Conservation (phyloP, 805 yeast species). For the Pichia paraexigua region DNA sequence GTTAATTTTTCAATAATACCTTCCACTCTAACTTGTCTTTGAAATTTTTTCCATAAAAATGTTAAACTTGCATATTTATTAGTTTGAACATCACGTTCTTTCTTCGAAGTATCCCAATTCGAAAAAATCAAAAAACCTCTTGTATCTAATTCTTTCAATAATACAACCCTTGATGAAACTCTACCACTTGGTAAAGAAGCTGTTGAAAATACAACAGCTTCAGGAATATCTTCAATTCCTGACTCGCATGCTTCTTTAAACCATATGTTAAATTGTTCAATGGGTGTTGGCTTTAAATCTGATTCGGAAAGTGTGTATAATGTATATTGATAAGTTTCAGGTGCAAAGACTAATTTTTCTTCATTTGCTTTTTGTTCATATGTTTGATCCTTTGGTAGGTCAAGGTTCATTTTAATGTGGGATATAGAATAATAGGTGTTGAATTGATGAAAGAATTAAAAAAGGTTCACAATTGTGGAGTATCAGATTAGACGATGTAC, state of each 20-base stretch:
- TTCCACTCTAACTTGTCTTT: conserved; percentile 90
- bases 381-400: conserved; percentile 14
- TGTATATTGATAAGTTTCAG: conserved; percentile 81
- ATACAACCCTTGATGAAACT: conserved; percentile 74
- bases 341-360: conserved; percentile 49
- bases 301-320: conserved; percentile 50
- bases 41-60: conserved; percentile 87
- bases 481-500: neutral
- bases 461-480: no score
- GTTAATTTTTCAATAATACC: conserved; percentile 71
- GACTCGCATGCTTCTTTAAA: conserved; percentile 62
- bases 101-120: conserved; percentile 85
- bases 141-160: conserved; percentile 83
- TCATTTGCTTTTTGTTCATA: conserved; percentile 1
- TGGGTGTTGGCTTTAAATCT: conserved; percentile 53
- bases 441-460: no score
- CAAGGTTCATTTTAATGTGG: conserved; percentile 16
- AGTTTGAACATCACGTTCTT: conserved; percentile 57
- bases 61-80: conserved; percentile 79
- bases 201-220: conserved; percentile 80
- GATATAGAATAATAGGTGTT: no score
- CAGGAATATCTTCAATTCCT: conserved; percentile 59
- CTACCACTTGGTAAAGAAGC: conserved; percentile 86
- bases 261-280: conserved; percentile 77
- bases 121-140: conserved; percentile 83